Evolutionary conservation across 805 yeast genomes (phyloP).

Genomic region (Schizosaccharomyces lindneri): DNA sequence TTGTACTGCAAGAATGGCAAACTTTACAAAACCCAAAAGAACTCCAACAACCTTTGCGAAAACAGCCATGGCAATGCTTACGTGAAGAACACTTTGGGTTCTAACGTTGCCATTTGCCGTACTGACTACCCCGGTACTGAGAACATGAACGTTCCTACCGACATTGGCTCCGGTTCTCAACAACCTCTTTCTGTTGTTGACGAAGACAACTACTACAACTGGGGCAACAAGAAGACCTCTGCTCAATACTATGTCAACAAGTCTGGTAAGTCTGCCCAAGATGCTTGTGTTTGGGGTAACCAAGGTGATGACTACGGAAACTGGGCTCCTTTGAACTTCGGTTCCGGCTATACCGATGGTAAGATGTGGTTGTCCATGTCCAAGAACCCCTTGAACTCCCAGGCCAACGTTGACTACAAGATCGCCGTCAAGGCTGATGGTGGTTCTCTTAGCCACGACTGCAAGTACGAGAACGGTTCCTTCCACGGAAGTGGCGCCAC

Average conservation of each 20-base stretch:
- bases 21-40: slow-evolving; percentile 56
- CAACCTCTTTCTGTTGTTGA: slow-evolving; percentile 59
- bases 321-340: slow-evolving; percentile 94
- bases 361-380: slow-evolving; percentile 51
- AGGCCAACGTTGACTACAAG: slow-evolving; percentile 38
- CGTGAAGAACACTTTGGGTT: slow-evolving; percentile 36
- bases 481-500: slow-evolving; percentile 25
- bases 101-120: slow-evolving; percentile 75
- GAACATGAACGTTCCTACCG: slow-evolving; percentile 90
- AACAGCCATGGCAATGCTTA: slow-evolving; percentile 58
- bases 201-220: slow-evolving; percentile 47
- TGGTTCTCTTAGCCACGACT: slow-evolving; percentile 43
- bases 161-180: slow-evolving; percentile 39
- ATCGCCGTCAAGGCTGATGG: slow-evolving; percentile 57
- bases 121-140: slow-evolving; percentile 99
- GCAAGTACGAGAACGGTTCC: slow-evolving; percentile 55
- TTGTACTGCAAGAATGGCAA: slow-evolving; percentile 56
- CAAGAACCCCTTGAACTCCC: slow-evolving; percentile 43
- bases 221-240: slow-evolving; percentile 62
- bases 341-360: slow-evolving; percentile 62
- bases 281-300: slow-evolving; percentile 89
- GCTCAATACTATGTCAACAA: slow-evolving; percentile 93
- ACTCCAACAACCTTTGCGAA: slow-evolving; percentile 48
- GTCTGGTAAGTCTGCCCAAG: slow-evolving; percentile 73
- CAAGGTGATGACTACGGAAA: slow-evolving; percentile 64